A percentile compares a stretch with the other conserved stretches of the same genome.
Evolutionary conservation across 495 filamentous ascomycete species (phyloP).

Genomic region (Friedmanniomyces simplex): DNA sequence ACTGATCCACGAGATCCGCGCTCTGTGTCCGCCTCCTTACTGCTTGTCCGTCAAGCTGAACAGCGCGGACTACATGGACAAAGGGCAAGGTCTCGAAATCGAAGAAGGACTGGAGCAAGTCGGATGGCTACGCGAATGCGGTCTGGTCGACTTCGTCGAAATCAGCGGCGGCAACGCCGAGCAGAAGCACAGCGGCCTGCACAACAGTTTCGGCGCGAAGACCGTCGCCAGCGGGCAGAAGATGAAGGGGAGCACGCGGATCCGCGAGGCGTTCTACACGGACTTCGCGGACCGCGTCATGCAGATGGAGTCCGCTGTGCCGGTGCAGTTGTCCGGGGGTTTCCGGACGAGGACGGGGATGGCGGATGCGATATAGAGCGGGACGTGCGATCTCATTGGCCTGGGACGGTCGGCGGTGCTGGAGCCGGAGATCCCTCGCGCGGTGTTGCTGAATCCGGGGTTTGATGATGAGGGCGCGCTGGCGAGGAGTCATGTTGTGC

Average conservation of each 20-base stretch:
- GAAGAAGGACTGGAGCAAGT: slow-evolving; percentile 29
- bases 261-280: slow-evolving; percentile 23
- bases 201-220: slow-evolving; percentile 17
- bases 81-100: slow-evolving; percentile 15
- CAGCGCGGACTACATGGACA: slow-evolving; percentile 23
- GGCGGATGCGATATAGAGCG: slow-evolving; percentile 22
- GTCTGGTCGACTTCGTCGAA: slow-evolving; percentile 20
- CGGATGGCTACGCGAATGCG: slow-evolving; percentile 17
- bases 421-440: slow-evolving; percentile 22
- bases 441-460: slow-evolving; percentile 18
- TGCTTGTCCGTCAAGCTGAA: slow-evolving; percentile 24
- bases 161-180: slow-evolving; percentile 20
- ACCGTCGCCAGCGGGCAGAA: slow-evolving; percentile 7
- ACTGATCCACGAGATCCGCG: slow-evolving; percentile 20
- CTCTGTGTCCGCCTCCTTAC: slow-evolving; percentile 13
- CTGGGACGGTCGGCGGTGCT: slow-evolving; percentile 15
- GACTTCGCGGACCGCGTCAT: slow-evolving; percentile 22
- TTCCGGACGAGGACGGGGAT: slow-evolving; percentile 22
- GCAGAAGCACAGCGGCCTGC: slow-evolving; percentile 15
- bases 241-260: slow-evolving; percentile 15
- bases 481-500: slow-evolving; percentile 21
- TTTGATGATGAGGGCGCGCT: slow-evolving; percentile 18
- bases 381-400: slow-evolving; percentile 20
- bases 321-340: slow-evolving; percentile 22
- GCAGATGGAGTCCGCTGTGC: slow-evolving; percentile 10